A percentile compares a stretch with the other conserved stretches of the same genome.
phyloP scores from a whole-genome alignment of 1,139 yeast species.

The Geotrichum candidum region DNA sequence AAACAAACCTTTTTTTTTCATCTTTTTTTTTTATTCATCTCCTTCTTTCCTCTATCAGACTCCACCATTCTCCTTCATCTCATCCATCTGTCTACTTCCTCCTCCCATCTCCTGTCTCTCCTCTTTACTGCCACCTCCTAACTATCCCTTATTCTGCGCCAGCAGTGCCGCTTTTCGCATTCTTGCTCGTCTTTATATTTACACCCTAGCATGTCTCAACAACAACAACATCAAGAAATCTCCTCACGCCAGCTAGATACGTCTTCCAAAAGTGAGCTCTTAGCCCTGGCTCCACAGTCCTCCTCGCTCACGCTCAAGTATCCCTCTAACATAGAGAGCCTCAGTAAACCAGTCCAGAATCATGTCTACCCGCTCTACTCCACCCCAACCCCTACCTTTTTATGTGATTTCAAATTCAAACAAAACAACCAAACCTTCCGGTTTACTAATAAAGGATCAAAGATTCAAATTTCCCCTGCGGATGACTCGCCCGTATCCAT shows the following conservation, averaged over 20 bases:
- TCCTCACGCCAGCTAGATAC: neutral
- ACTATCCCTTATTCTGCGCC: neutral
- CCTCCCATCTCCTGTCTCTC: neutral
- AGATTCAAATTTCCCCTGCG: neutral
- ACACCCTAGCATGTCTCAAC: neutral
- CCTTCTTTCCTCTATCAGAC: neutral
- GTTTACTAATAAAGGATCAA: conserved; percentile 1
- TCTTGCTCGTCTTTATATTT: neutral
- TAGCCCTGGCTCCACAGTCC: neutral
- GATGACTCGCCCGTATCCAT: conserved; percentile 1
- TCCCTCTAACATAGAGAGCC: neutral
- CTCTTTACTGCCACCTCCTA: neutral
- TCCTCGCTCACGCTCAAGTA: conserved; percentile 4
- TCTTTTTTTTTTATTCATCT: neutral
- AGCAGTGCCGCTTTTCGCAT: neutral
- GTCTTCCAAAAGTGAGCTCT: neutral
- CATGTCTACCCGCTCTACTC: conserved; percentile 14
- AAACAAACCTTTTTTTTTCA: neutral
- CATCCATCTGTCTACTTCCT: neutral
- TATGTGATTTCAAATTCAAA: conserved; percentile 12
- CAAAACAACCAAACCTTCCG: conserved; percentile 4
- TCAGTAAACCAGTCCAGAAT: conserved; percentile 4
- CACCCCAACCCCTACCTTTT: conserved; percentile 2
- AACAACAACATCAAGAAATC: neutral
- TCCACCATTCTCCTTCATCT: neutral